These are phyloP conservation scores for Claviceps monticola DNA, from an alignment of 2,329 filamentous ascomycete genomes.

Conservation along the genomic window DNA sequence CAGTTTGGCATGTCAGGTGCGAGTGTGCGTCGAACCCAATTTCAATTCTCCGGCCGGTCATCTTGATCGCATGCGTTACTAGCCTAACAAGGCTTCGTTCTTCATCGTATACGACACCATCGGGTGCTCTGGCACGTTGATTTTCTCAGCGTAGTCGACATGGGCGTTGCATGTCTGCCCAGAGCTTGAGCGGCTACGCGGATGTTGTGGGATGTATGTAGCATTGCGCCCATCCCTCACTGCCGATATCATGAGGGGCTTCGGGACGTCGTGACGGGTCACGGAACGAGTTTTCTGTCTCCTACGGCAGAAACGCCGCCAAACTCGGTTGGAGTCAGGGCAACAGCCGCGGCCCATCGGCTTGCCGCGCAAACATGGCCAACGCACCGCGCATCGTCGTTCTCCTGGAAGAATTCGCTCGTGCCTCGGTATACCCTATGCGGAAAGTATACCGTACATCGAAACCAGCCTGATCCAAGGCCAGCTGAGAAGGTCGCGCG, in stretches of 20 bases:
- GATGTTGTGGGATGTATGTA: not conserved
- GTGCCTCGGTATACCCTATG: not conserved
- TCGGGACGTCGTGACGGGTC: not conserved
- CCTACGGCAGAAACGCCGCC: not conserved
- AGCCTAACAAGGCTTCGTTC: not conserved
- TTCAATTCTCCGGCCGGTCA: not conserved
- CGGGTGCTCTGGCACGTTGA: not conserved
- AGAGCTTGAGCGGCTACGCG: not conserved
- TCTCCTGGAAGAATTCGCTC: not conserved
- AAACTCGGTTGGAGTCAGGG: not conserved
- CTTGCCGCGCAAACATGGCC: not conserved
- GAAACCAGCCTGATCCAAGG: not conserved
- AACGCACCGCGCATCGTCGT: not conserved
- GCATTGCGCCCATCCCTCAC: not conserved
- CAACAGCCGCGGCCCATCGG: not conserved
- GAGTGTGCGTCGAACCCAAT: not conserved
- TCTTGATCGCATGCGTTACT: not conserved
- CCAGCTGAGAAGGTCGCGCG: not conserved
- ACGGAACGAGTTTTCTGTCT: not conserved
- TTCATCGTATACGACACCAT: not conserved
- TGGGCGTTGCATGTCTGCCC: not conserved
- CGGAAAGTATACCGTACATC: not conserved
- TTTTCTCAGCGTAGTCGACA: not conserved
- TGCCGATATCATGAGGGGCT: not conserved
- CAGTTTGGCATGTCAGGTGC: not conserved